Evolutionary conservation across 1,284 basidiomycete genomes (phyloP), one percentile per base, ranked within the genome.

Genomic region (Afroboletus lepidellus): DNA sequence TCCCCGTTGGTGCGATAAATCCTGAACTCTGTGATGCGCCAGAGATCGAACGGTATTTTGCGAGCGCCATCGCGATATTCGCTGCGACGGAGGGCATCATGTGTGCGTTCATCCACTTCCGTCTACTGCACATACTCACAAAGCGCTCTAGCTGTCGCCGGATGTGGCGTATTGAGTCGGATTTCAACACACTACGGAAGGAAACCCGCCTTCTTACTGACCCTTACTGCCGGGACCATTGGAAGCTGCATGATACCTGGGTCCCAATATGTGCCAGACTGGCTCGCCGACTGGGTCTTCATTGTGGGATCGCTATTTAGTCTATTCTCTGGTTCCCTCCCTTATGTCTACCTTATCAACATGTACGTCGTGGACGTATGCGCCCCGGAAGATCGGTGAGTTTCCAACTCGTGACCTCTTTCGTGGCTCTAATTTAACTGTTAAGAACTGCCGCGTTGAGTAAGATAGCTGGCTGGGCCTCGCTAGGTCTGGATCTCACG

Each of bases 361-460:
- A 51, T 69, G 48, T 71, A 67, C 23, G 37, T 69, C 16, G 56
- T 71, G 1, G 72, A 72, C 27, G 25, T 62, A 11, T 61, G 64
- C 12, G 18, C 27, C 23, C 55, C 57, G 8, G 69, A 72, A 11
- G 51, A 62, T 5, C 61, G 69, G 71, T 69, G 37, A 5, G 48
- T 50, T 47, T n/a, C n/a, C 6, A 42, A 2, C 4, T 21, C 7
- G 6, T 47, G 2, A 54, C 30, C 15, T 25, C 16, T 8, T 21
- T 13, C 5, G 16, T 30, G 23, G 18, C 8, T 46, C 48, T 56
- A 23, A 59, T 41, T 15, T 4, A 32, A 4, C 16, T 6, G 13
- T 41, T 9, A 41, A 72, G 70, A 45, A 70, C 70, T 13, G 34
- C 63, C 3, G 44, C 59, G 1, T 46, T 73, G 24, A 72, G 70